Conservation (phyloP, 106 monocot species). For the Narthecium ossifragum region DNA sequence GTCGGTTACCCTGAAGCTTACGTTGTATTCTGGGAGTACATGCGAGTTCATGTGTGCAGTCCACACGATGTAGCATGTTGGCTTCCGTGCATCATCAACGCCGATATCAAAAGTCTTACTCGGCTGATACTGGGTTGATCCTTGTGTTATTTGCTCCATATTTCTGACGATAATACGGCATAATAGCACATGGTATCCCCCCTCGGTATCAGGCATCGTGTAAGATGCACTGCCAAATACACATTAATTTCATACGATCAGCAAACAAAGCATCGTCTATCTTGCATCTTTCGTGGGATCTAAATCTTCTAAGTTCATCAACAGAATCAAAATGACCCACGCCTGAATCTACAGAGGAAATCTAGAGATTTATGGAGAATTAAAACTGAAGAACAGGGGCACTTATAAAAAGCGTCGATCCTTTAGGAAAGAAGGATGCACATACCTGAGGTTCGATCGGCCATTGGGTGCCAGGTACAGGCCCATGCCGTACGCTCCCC, state of each 20-base stretch:
- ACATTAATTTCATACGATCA: too few relatives aligned
- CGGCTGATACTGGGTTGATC: conserved; percentile 57
- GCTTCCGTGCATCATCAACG: conserved; percentile 54
- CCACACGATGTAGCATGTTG: conserved; percentile 68
- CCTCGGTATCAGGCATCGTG: conserved; percentile 60
- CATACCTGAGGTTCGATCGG: conserved; percentile 51
- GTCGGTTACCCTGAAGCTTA: conserved; percentile 32
- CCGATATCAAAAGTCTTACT: conserved; percentile 60
- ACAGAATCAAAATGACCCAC: neutral
- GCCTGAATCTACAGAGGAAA: neutral
- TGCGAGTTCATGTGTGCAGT: conserved; percentile 33
- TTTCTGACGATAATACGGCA: conserved; percentile 79
- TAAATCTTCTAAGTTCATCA: neutral
- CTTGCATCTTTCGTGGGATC: neutral
- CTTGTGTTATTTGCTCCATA: conserved; percentile 37
- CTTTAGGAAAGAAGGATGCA: conserved; percentile 30
- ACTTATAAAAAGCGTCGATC: neutral
- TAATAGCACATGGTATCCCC: conserved; percentile 47
- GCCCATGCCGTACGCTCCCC: conserved; percentile 57
- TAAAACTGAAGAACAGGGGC: neutral
- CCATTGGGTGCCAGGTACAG: conserved; percentile 52
- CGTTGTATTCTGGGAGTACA: conserved; percentile 62
- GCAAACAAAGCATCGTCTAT: conserved; percentile 5
- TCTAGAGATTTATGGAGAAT: neutral
- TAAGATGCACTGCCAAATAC: conserved; percentile 41